Evolutionary conservation across 495 filamentous ascomycete genomes (phyloP).

Genomic region (Neurospora sp.): DNA sequence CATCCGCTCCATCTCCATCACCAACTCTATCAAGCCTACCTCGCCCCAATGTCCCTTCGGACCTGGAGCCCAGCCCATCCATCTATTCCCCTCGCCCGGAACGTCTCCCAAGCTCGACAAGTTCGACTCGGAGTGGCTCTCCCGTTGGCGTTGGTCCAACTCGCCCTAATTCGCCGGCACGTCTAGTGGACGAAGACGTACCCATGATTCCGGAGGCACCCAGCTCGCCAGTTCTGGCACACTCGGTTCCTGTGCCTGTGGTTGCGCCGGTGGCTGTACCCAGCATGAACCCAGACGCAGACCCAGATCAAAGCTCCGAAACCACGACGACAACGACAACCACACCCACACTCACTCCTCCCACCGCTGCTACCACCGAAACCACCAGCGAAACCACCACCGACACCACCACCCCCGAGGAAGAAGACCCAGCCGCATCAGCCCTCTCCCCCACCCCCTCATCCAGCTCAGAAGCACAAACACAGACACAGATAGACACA

Average conservation of each 20-base stretch:
- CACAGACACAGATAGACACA: background rate
- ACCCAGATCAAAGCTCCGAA: background rate
- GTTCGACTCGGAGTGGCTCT: background rate
- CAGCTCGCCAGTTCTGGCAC: background rate
- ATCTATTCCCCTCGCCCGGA: background rate
- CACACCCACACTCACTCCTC: background rate
- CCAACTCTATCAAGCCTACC: background rate
- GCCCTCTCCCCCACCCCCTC: background rate
- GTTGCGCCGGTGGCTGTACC: background rate
- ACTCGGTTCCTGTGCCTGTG: background rate
- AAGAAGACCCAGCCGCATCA: background rate
- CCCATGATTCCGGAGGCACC: background rate
- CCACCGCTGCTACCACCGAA: background rate
- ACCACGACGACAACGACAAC: background rate
- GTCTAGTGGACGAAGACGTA: background rate
- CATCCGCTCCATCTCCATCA: background rate
- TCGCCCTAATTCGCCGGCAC: fast-evolving
- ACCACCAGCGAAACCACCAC: too few species aligned
- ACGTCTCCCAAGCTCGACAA: background rate
- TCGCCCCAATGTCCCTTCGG: too few species aligned
- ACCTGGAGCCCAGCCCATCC: background rate
- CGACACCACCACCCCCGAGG: background rate
- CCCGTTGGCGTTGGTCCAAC: background rate
- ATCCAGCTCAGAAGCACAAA: background rate
- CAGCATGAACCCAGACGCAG: background rate